Conservation (phyloP, 768 basidiomycete genomes). For the Calocera viscosa region DNA sequence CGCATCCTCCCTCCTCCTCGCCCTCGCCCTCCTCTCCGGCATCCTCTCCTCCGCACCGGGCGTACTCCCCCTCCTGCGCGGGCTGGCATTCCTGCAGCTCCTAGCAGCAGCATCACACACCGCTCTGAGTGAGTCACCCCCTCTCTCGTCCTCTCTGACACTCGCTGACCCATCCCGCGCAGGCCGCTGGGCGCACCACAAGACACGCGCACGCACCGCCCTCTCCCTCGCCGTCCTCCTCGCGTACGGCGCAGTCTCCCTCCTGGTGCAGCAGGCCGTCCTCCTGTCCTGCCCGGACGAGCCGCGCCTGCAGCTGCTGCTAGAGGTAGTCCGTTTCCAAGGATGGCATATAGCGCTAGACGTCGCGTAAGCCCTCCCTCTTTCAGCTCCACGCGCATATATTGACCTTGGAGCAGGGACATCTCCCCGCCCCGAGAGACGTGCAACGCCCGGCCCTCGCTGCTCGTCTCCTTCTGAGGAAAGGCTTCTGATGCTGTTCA, state of each 20-base stretch:
- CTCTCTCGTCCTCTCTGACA: neutral
- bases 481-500: no score
- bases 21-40: conserved; percentile 1
- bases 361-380: neutral
- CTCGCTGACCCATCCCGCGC: neutral
- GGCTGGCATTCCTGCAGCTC: neutral
- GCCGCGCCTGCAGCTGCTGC: neutral
- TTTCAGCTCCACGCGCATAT: neutral
- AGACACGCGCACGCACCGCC: neutral
- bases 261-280: neutral
- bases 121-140: neutral
- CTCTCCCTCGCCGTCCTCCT: neutral
- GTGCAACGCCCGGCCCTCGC: neutral
- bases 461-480: neutral
- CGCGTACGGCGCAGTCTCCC: neutral
- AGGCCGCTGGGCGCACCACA: conserved; percentile 4
- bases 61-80: neutral
- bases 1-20: neutral
- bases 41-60: neutral
- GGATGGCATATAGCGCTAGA: neutral
- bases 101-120: neutral
- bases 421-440: neutral
- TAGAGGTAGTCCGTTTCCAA: neutral
- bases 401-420: neutral
- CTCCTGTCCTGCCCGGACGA: neutral